Evolutionary conservation across 2,329 filamentous ascomycete genomes (phyloP), one percentile per base, ranked within the genome.

Genomic region (Ophiostoma fasciatum): DNA sequence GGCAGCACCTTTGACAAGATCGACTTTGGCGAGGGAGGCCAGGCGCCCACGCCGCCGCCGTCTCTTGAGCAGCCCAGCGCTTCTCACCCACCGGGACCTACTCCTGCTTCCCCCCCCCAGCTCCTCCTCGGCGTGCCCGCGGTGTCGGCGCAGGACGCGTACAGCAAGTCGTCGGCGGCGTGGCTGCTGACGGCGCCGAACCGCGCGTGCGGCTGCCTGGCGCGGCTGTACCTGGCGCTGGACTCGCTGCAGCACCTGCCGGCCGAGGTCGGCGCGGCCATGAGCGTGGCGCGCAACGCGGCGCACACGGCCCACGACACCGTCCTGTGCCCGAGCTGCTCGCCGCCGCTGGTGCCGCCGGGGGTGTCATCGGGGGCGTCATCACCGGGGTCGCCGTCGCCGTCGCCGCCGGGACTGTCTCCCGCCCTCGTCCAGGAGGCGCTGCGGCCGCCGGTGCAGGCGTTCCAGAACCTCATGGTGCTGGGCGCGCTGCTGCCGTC

Each of bases 391-490:
- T 22, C 21, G 21, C 6, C 21, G 21, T 22, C 21, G 21, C 57
- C 22, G 31, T 58, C 13, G 47, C 55, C 7, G 56, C 6, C 45
- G 52, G 1, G 44, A 45, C 19, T 43, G 51, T 21, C 49, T 54
- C 1, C 55, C 59, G 2, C 57, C 62, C 17, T n/a, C n/a, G n/a
- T n/a, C n/a, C n/a, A n/a, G n/a, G n/a, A n/a, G n/a, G n/a, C n/a
- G n/a, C n/a, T n/a, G n/a, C n/a, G n/a, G n/a, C n/a, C n/a, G n/a
- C n/a, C n/a, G n/a, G 60, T 73, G 34, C 62, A 68, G 35, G 46
- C 59, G 21, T 68, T 71, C 42, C 72, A 76, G 48, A 74, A 63
- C 47, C 58, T 66, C 33, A 74, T 75, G 69, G 58, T 72, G 35
- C 55, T 77, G 4, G 68, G 63, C 7, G 64, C 70, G 2, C 59